Evolutionary conservation across 805 yeast species (phyloP).

Genomic region (Blastobotrys americana): DNA sequence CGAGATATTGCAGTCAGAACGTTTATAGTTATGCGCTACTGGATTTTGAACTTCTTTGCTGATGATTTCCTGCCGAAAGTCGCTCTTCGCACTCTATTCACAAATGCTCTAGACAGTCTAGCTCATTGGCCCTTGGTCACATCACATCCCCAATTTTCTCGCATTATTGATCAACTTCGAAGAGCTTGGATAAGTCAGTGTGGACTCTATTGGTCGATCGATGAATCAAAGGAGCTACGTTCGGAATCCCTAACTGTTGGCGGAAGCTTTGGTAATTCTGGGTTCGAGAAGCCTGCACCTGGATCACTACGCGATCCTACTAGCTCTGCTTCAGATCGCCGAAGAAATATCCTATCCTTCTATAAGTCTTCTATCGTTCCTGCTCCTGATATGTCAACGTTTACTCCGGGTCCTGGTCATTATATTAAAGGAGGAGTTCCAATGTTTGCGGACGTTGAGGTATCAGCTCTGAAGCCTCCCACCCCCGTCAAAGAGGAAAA

Average conservation of each 20-base stretch:
- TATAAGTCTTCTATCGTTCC: slow-evolving; percentile 10
- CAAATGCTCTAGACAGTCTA: slow-evolving; percentile 32
- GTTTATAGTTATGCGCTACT: slow-evolving; percentile 80
- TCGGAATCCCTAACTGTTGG: slow-evolving; percentile 27
- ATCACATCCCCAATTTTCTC: slow-evolving; percentile 21
- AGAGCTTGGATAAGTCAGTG: slow-evolving; percentile 42
- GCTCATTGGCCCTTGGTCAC: slow-evolving; percentile 23
- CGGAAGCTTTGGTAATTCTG: slow-evolving; percentile 25
- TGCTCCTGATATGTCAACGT: background rate
- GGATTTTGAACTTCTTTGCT: slow-evolving; percentile 80
- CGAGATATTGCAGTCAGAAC: slow-evolving; percentile 67
- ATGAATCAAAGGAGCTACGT: slow-evolving; percentile 15
- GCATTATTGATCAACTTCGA: slow-evolving; percentile 41
- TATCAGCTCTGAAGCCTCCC: slow-evolving; percentile 7
- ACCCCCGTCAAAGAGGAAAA: background rate
- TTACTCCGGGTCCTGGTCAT: slow-evolving; percentile 12
- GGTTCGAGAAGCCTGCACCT: slow-evolving; percentile 5
- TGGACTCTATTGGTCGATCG: slow-evolving; percentile 29
- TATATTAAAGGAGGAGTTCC: slow-evolving; percentile 25
- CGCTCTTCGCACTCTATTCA: slow-evolving; percentile 41
- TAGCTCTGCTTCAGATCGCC: slow-evolving; percentile 8
- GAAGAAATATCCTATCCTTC: slow-evolving; percentile 17
- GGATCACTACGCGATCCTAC: background rate
- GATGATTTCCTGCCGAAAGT: slow-evolving; percentile 66
- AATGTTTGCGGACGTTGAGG: slow-evolving; percentile 15